Percentiles rank a stretch among this genome's conserved stretches.
phyloP scores from a whole-genome alignment of 2,329 filamentous ascomycete species.

The Claviceps lovelessii region DNA sequence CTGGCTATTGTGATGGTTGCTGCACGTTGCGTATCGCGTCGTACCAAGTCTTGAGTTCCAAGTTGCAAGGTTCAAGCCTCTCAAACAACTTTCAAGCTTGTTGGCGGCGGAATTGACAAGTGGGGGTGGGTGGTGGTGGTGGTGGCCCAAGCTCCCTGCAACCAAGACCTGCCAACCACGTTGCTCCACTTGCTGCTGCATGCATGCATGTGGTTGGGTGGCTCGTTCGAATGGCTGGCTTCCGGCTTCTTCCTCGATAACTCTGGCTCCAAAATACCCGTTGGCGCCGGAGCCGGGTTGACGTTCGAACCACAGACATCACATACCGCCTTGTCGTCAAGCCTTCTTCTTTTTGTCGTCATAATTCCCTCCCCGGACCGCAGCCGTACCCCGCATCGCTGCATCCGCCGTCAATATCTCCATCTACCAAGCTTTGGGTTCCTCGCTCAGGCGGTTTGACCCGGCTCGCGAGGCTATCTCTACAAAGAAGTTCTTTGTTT shows the following conservation, averaged over 20 bases:
- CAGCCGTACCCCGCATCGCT: neutral
- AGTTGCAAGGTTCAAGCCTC: neutral
- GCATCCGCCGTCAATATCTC: neutral
- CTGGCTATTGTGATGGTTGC: neutral
- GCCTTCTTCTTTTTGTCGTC: conserved; percentile 1
- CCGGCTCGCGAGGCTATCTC: neutral
- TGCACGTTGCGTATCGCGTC: neutral
- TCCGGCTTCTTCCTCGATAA: neutral
- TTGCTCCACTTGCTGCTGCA: neutral
- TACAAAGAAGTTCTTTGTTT: neutral
- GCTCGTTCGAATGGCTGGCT: neutral
- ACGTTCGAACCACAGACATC: conserved; percentile 1
- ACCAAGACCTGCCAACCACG: neutral
- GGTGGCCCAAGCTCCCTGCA: conserved; percentile 2
- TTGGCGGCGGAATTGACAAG: neutral
- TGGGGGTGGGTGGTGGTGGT: neutral
- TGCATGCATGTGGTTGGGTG: neutral
- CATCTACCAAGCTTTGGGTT: neutral
- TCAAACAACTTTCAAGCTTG: neutral
- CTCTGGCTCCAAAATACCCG: neutral
- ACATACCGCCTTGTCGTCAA: neutral
- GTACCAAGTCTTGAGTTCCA: neutral
- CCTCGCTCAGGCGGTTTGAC: neutral
- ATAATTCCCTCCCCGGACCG: neutral
- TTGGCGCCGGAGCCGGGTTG: neutral